Percentiles rank a stretch among this genome's conserved stretches.
These are phyloP conservation scores for Lathyrus sativus DNA, from an alignment of 306 rosid genomes.

Conservation along the genomic window DNA sequence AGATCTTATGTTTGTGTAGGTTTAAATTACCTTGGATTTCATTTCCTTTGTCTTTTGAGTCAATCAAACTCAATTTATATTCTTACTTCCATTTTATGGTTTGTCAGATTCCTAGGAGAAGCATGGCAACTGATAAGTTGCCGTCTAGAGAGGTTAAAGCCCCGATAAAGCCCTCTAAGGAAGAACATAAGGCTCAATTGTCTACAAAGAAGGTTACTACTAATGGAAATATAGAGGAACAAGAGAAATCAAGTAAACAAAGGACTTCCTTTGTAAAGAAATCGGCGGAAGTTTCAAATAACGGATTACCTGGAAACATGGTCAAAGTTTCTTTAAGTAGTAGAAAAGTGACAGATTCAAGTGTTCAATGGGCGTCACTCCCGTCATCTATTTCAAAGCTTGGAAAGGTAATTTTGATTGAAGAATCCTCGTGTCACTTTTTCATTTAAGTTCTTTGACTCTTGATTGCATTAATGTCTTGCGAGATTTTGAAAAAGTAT, in stretches of 20 bases:
- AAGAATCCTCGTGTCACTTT: slow-evolving; percentile 23
- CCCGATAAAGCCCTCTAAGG: slow-evolving; percentile 55
- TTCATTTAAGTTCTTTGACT: slow-evolving; percentile 23
- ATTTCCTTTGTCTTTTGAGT: slow-evolving; percentile 24
- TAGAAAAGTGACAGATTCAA: slow-evolving; percentile 72
- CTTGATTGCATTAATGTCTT: slow-evolving; percentile 7
- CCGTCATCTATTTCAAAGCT: slow-evolving; percentile 90
- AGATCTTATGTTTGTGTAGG: slow-evolving; percentile 23
- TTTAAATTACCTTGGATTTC: slow-evolving; percentile 13
- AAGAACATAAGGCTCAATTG: slow-evolving; percentile 59
- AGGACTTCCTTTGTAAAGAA: slow-evolving; percentile 66
- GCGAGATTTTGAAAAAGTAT: neutral
- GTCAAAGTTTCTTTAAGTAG: slow-evolving; percentile 66
- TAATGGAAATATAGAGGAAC: slow-evolving; percentile 60
- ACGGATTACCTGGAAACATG: slow-evolving; percentile 73
- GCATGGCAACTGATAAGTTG: slow-evolving; percentile 58
- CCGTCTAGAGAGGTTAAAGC: slow-evolving; percentile 63
- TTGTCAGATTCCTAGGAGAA: slow-evolving; percentile 75
- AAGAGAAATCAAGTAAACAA: slow-evolving; percentile 60
- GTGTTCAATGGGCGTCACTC: slow-evolving; percentile 82
- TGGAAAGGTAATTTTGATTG: slow-evolving; percentile 71
- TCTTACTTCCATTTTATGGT: slow-evolving; percentile 28
- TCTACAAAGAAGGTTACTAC: slow-evolving; percentile 57
- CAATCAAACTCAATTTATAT: slow-evolving; percentile 22
- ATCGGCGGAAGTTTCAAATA: slow-evolving; percentile 56